Evolutionary conservation across 768 basidiomycete genomes (phyloP).

Genomic region (Cystobasidium tubakii): DNA sequence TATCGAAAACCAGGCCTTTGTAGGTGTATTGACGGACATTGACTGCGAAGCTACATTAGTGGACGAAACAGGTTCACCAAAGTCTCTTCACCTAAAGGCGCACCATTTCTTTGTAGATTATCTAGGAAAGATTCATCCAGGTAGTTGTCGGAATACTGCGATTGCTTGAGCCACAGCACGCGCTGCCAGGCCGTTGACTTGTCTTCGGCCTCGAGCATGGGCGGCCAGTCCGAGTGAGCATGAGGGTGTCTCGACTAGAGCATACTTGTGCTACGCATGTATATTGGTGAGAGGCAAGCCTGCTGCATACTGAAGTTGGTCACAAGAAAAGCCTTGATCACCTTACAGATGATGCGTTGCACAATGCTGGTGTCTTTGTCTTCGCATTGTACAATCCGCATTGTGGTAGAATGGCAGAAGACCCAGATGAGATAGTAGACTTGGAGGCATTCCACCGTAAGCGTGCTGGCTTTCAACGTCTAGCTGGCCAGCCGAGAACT

Average conservation of each 20-base stretch:
- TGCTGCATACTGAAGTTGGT: too few species aligned
- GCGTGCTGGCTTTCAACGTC: neutral
- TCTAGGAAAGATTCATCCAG: constrained; percentile 73
- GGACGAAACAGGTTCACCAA: constrained; percentile 5
- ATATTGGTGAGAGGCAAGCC: too few species aligned
- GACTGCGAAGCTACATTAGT: constrained; percentile 16
- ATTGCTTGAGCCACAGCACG: constrained; percentile 53
- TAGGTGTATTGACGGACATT: constrained; percentile 36
- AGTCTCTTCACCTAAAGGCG: constrained; percentile 6
- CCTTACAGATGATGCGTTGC: too few species aligned
- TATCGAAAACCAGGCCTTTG: constrained; percentile 23
- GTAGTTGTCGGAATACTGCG: constrained; percentile 72
- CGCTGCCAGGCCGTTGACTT: constrained; percentile 37
- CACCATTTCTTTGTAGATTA: constrained; percentile 71
- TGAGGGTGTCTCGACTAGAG: neutral
- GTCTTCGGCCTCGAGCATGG: constrained; percentile 32
- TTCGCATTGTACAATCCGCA: neutral
- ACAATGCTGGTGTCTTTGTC: too few species aligned
- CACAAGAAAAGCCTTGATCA: too few species aligned
- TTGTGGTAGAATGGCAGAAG: neutral
- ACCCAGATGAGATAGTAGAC: constrained; percentile 9
- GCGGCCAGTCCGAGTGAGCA: neutral
- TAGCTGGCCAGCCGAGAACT: neutral
- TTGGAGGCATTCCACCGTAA: constrained; percentile 32
- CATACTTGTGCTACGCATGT: too few species aligned